These are phyloP conservation scores for Teunomyces aglyptinius DNA, from an alignment of 805 yeast species.

Conservation along the genomic window DNA sequence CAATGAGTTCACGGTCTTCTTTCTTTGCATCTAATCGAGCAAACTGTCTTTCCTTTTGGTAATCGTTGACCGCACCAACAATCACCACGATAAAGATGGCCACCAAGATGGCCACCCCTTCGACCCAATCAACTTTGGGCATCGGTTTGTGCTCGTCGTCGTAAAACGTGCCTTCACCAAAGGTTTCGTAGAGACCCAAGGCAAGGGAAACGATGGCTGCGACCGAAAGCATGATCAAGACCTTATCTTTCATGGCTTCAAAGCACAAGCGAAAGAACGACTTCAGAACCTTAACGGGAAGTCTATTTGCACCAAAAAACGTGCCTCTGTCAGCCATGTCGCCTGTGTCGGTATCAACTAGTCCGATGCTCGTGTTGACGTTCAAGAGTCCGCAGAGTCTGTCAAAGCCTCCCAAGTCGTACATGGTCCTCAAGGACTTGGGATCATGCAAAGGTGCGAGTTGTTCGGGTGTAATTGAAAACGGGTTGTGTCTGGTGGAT, in stretches of 20 bases:
- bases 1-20: constrained; percentile 77
- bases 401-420: constrained; percentile 47
- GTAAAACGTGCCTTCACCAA: constrained; percentile 74
- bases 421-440: constrained; percentile 47
- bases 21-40: constrained; percentile 84
- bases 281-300: constrained; percentile 73
- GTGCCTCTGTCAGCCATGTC: constrained; percentile 35
- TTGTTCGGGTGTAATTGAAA: constrained; percentile 20
- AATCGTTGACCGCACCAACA: constrained; percentile 95
- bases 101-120: constrained; percentile 94
- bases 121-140: constrained; percentile 96
- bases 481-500: neutral
- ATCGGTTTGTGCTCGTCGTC: constrained; percentile 74
- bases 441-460: constrained; percentile 60
- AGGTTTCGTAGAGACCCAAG: constrained; percentile 86
- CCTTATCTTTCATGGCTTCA: constrained; percentile 89
- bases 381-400: constrained; percentile 28
- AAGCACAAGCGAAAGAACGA: constrained; percentile 65
- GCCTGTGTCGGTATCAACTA: constrained; percentile 32
- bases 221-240: constrained; percentile 72
- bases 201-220: constrained; percentile 91
- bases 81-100: constrained; percentile 88
- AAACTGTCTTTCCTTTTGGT: constrained; percentile 93
- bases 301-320: constrained; percentile 64
- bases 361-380: constrained; percentile 42